Conservation (phyloP, 2,329 filamentous ascomycete species). For the Cladobotryum protrusum region DNA sequence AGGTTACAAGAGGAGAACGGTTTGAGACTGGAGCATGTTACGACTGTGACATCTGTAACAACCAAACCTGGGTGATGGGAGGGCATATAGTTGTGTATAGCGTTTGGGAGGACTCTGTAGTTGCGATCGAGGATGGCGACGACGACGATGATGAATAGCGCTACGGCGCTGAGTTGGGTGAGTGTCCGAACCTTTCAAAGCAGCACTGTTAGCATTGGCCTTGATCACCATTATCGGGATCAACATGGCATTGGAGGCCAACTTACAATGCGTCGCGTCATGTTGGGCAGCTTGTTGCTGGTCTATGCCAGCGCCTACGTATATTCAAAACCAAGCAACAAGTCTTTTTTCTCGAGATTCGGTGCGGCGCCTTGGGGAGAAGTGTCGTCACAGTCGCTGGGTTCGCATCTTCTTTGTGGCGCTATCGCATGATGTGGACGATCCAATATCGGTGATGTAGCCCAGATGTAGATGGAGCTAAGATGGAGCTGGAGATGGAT, state of each 20-base stretch:
- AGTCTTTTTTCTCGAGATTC: neutral
- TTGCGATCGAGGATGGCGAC: conserved; percentile 80
- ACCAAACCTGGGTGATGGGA: conserved; percentile 78
- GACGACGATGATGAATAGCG: conserved; percentile 61
- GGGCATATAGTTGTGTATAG: conserved; percentile 82
- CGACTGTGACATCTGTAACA: conserved; percentile 77
- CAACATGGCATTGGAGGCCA: conserved; percentile 3
- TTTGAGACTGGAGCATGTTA: conserved; percentile 69
- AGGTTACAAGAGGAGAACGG: conserved; percentile 69
- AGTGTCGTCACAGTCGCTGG: conserved; percentile 7
- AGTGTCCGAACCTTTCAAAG: conserved; percentile 56
- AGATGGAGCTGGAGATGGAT: too few relatives aligned
- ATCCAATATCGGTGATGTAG: too few relatives aligned
- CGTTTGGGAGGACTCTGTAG: conserved; percentile 77
- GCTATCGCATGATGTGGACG: too few relatives aligned
- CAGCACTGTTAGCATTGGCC: neutral
- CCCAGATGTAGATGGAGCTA: neutral
- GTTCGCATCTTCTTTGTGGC: conserved; percentile 10
- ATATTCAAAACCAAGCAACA: neutral
- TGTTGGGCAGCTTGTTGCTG: conserved; percentile 15
- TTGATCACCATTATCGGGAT: neutral
- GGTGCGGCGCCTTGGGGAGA: conserved; percentile 4
- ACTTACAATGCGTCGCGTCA: conserved; percentile 34
- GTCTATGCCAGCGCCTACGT: neutral
- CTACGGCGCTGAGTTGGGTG: conserved; percentile 65